Percentiles rank a stretch among this genome's conserved stretches.
phyloP scores from a whole-genome alignment of 768 basidiomycete species.

The Xanthoconium purpureum region DNA sequence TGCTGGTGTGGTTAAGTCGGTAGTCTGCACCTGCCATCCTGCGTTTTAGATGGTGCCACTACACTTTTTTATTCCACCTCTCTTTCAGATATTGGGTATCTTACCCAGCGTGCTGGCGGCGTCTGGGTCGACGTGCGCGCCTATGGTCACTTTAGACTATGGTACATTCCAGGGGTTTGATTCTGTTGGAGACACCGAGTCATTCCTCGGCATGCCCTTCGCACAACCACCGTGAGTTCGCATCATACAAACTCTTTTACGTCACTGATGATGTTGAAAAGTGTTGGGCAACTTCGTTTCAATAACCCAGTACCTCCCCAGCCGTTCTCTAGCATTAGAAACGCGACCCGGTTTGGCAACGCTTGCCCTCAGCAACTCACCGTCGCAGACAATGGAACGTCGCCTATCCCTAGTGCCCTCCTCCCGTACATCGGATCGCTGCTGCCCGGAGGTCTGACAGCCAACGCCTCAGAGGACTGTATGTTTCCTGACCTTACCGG shows the following conservation, averaged over 20 bases:
- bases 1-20: not conserved
- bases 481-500: not conserved
- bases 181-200: not conserved
- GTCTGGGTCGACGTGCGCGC: not conserved
- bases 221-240: conserved; percentile 1
- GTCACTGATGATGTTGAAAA: not conserved
- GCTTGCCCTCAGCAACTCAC: conserved; percentile 39
- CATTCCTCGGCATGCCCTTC: not conserved
- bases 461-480: conserved; percentile 18
- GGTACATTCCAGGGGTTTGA: conserved; percentile 15
- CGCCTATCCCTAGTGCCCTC: not conserved
- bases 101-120: not conserved
- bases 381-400: not conserved
- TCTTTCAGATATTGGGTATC: not conserved
- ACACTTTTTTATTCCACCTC: not conserved
- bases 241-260: accelerated
- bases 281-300: conserved; percentile 19
- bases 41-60: not conserved
- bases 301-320: conserved; percentile 9
- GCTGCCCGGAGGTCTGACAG: not conserved
- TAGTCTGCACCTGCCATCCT: not conserved
- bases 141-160: conserved; percentile 17
- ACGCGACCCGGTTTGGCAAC: conserved; percentile 21
- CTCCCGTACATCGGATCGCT: conserved; percentile 3
- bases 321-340: not conserved